These are phyloP conservation scores for Erodium texanum DNA, from an alignment of 441 rosid genomes.

Conservation along the genomic window DNA sequence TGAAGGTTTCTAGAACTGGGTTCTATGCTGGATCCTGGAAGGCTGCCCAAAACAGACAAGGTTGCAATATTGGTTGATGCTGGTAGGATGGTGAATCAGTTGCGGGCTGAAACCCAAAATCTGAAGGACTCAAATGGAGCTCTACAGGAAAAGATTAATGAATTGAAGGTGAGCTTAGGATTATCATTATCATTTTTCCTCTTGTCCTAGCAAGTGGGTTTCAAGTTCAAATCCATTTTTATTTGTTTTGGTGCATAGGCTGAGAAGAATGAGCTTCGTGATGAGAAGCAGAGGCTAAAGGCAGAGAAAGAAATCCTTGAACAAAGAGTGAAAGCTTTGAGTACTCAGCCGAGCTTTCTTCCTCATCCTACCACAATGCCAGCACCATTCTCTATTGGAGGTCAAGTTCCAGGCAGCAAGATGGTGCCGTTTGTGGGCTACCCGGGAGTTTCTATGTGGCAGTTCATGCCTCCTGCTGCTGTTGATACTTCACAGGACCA, in stretches of 20 bases:
- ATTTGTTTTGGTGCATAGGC: conserved; percentile 32
- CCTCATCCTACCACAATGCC: conserved; percentile 68
- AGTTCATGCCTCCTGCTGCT: conserved; percentile 98
- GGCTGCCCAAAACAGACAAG: conserved; percentile 91
- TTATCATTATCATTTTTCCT: not conserved
- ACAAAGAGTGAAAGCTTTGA: conserved; percentile 54
- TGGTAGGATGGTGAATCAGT: conserved; percentile 75
- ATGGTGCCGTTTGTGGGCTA: conserved; percentile 85
- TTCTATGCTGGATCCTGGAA: conserved; percentile 80
- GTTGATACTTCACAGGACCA: conserved; percentile 99
- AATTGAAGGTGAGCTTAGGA: conserved; percentile 54
- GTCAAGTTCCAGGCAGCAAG: conserved; percentile 82
- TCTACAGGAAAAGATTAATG: conserved; percentile 91
- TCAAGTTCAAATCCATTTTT: not conserved
- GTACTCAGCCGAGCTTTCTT: conserved; percentile 65
- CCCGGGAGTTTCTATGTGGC: conserved; percentile 99
- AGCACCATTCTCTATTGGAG: conserved; percentile 69
- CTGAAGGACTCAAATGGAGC: conserved; percentile 74
- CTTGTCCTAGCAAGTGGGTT: too few species aligned
- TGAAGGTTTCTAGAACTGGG: conserved; percentile 83
- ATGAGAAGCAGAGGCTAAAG: conserved; percentile 94
- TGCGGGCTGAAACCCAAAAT: conserved; percentile 79
- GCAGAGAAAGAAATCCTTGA: conserved; percentile 90
- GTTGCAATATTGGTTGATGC: conserved; percentile 83
- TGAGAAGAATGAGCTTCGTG: conserved; percentile 95